A percentile compares a stretch with the other conserved stretches of the same genome.
phyloP scores from a whole-genome alignment of 179 eudicot genomes.

The Pouteria campechiana region DNA sequence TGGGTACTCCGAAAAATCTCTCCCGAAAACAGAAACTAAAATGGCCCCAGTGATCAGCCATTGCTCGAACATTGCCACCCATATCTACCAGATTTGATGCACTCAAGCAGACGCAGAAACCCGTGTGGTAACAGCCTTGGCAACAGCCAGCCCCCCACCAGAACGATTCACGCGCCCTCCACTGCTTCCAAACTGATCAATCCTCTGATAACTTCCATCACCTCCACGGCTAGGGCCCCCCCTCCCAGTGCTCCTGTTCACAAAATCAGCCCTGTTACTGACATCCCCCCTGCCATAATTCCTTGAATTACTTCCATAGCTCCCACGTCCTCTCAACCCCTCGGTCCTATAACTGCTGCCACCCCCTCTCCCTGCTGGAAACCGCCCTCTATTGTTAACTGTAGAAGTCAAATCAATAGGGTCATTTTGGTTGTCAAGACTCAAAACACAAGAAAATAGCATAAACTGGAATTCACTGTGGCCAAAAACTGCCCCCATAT shows the following conservation, averaged over 20 bases:
- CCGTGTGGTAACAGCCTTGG: constrained; percentile 28
- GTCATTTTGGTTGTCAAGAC: background rate
- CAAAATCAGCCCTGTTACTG: constrained; percentile 38
- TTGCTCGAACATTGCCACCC: too few species aligned
- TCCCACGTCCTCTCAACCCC: constrained; percentile 56
- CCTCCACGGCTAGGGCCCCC: constrained; percentile 36
- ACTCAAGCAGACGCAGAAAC: constrained; percentile 48
- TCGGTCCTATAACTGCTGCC: constrained; percentile 61
- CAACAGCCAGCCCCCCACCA: constrained; percentile 31
- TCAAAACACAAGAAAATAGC: background rate
- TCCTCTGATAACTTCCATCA: constrained; percentile 44
- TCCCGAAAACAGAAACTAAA: too few species aligned
- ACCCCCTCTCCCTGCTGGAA: constrained; percentile 44
- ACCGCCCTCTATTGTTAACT: constrained; percentile 56
- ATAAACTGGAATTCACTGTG: too few species aligned
- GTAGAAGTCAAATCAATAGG: constrained; percentile 2
- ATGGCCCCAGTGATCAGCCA: too few species aligned
- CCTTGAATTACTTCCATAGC: constrained; percentile 51
- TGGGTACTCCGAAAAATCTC: too few species aligned
- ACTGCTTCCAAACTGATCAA: constrained; percentile 17
- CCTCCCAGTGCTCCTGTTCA: constrained; percentile 37
- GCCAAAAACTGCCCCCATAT: too few species aligned
- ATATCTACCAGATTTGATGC: too few species aligned
- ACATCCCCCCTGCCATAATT: constrained; percentile 46
- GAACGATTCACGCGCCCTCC: constrained; percentile 43